phyloP scores from a whole-genome alignment of 495 filamentous ascomycete genomes.

The Hypoxylon fragiforme region DNA sequence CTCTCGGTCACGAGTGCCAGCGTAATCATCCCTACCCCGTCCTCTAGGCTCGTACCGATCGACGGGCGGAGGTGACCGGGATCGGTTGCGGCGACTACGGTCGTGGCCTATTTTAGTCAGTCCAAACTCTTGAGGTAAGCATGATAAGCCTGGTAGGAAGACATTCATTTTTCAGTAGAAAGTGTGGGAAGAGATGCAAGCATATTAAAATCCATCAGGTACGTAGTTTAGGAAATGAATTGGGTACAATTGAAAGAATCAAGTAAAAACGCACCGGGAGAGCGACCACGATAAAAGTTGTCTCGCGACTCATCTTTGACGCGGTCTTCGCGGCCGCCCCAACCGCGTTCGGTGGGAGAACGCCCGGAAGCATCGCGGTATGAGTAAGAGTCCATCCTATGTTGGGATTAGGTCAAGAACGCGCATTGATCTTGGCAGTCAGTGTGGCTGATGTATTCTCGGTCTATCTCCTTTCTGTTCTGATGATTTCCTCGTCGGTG shows the following conservation, averaged over 20 bases:
- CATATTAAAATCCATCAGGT: neutral
- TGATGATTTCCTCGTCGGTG: too few relatives aligned
- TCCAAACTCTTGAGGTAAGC: constrained; percentile 1
- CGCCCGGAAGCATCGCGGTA: constrained; percentile 51
- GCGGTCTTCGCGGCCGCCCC: constrained; percentile 55
- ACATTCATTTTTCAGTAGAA: neutral
- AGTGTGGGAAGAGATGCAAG: neutral
- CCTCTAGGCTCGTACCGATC: constrained; percentile 72
- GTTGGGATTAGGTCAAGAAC: too few relatives aligned
- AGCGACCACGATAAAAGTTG: constrained; percentile 58
- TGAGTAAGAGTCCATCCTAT: constrained; percentile 50
- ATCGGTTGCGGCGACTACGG: constrained; percentile 58
- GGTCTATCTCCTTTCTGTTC: neutral
- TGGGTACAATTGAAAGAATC: constrained; percentile 18
- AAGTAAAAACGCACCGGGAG: constrained; percentile 54
- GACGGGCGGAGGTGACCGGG: constrained; percentile 70
- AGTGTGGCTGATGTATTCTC: too few relatives aligned
- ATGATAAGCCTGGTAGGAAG: neutral
- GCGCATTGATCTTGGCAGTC: too few relatives aligned
- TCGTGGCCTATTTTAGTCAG: constrained; percentile 43
- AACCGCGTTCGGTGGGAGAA: constrained; percentile 54
- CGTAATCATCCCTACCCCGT: constrained; percentile 70
- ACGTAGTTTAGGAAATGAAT: constrained; percentile 5
- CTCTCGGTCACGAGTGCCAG: constrained; percentile 59
- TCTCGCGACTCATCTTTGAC: constrained; percentile 53